A percentile compares a stretch with the other conserved stretches of the same genome.
phyloP scores from a whole-genome alignment of 805 yeast species.

The Ogataea paradorogensis region DNA sequence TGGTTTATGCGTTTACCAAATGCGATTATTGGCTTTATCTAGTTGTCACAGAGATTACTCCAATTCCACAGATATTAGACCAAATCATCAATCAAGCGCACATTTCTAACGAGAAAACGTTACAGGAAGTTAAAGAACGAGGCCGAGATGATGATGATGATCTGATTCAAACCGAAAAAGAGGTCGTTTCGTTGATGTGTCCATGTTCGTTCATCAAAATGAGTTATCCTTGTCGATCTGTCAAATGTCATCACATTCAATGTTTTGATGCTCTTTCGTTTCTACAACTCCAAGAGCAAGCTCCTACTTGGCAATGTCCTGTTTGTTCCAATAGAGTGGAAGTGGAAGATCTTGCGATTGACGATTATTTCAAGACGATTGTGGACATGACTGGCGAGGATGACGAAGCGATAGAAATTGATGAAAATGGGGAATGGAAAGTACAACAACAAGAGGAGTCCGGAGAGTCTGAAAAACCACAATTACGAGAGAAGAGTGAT shows the following conservation, averaged over 20 bases:
- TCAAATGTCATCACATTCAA: conserved; percentile 73
- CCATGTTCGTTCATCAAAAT: conserved; percentile 75
- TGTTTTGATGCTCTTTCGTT: conserved; percentile 84
- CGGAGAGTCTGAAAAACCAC: background rate
- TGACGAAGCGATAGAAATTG: conserved; percentile 63
- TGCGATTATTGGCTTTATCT: conserved; percentile 50
- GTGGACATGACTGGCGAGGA: conserved; percentile 50
- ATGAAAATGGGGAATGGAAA: conserved; percentile 73
- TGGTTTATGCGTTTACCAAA: conserved; percentile 58
- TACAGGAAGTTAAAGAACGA: conserved; percentile 32
- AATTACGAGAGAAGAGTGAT: background rate
- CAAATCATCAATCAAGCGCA: conserved; percentile 45
- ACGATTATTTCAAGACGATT: conserved; percentile 70
- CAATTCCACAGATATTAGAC: conserved; percentile 42
- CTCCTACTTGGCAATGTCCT: conserved; percentile 88
- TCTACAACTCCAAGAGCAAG: conserved; percentile 70
- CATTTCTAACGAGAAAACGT: conserved; percentile 46
- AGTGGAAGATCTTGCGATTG: conserved; percentile 61
- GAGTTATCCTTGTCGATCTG: conserved; percentile 67
- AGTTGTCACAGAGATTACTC: conserved; percentile 52
- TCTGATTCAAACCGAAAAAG: conserved; percentile 60
- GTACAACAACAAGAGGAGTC: conserved; percentile 25
- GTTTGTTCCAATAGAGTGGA: conserved; percentile 58
- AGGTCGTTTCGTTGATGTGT: conserved; percentile 67
- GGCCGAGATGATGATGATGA: conserved; percentile 57